Conservation (phyloP, 345 rosid species). For the Eucalyptus brandiana region DNA sequence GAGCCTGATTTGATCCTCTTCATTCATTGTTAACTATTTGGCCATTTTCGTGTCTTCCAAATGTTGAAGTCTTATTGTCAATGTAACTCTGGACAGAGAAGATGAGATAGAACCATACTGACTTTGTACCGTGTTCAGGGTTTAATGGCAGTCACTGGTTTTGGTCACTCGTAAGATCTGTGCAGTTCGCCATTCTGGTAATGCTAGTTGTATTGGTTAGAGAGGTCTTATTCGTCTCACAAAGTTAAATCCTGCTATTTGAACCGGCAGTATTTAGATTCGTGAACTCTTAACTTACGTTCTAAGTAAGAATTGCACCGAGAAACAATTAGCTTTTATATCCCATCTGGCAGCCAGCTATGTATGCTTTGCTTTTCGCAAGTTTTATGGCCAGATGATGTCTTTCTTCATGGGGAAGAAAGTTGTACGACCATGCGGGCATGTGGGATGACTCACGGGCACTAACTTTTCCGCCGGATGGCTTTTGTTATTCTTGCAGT, state of each 20-base stretch:
- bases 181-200: not conserved
- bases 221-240: not conserved
- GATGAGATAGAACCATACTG: not conserved
- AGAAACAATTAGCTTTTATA: not conserved
- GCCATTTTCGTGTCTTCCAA: not conserved
- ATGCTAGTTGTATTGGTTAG: not conserved
- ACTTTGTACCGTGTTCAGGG: not conserved
- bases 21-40: not conserved
- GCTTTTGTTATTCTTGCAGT: conserved; percentile 22
- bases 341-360: not conserved
- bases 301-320: not conserved
- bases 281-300: not conserved
- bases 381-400: not conserved
- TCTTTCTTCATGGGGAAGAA: not conserved
- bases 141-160: not conserved
- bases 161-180: not conserved
- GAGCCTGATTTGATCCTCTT: not conserved
- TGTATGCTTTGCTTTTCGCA: not conserved
- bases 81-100: not conserved
- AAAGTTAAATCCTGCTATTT: not conserved
- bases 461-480: not conserved
- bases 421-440: not conserved
- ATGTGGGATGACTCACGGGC: not conserved
- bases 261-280: not conserved
- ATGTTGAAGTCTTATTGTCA: not conserved